Conservation (phyloP, 2,329 filamentous ascomycete species). For the Ophiocordyceps sinensis region DNA sequence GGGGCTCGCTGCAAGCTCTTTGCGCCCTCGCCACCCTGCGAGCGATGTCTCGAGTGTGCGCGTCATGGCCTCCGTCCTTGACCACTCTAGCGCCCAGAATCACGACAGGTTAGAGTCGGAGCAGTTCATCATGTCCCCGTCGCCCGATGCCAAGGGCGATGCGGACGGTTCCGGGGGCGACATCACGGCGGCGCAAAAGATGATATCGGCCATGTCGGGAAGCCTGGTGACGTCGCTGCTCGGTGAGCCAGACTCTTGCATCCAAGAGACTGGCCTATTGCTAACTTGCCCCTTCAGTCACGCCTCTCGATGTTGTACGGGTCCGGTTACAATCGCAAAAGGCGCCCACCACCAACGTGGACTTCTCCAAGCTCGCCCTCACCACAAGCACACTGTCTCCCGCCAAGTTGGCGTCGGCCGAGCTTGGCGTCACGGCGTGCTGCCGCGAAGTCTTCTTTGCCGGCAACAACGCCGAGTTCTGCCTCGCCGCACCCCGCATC, state of each 20-base stretch:
- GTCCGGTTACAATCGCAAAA: conserved; percentile 83
- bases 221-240: conserved; percentile 81
- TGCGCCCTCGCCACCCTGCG: neutral
- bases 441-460: conserved; percentile 97
- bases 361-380: conserved; percentile 41
- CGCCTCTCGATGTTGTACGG: conserved; percentile 90
- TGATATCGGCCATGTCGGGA: conserved; percentile 84
- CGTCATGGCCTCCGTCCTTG: conserved; percentile 4
- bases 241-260: conserved; percentile 37
- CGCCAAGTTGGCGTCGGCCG: conserved; percentile 55
- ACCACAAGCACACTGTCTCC: conserved; percentile 46
- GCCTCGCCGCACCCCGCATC: conserved; percentile 53
- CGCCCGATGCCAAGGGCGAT: conserved; percentile 8
- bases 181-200: conserved; percentile 76
- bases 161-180: conserved; percentile 33
- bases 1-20: neutral
- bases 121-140: conserved; percentile 14
- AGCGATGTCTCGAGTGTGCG: neutral
- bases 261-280: neutral
- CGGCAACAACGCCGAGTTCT: conserved; percentile 69
- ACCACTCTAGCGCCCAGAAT: conserved; percentile 8
- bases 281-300: conserved; percentile 42
- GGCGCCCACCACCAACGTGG: conserved; percentile 31
- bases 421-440: conserved; percentile 84
- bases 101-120: conserved; percentile 15